Base-by-base conservation (phyloP, 2,329 filamentous ascomycete genomes). In the Aspergillus chevalieri region DNA sequence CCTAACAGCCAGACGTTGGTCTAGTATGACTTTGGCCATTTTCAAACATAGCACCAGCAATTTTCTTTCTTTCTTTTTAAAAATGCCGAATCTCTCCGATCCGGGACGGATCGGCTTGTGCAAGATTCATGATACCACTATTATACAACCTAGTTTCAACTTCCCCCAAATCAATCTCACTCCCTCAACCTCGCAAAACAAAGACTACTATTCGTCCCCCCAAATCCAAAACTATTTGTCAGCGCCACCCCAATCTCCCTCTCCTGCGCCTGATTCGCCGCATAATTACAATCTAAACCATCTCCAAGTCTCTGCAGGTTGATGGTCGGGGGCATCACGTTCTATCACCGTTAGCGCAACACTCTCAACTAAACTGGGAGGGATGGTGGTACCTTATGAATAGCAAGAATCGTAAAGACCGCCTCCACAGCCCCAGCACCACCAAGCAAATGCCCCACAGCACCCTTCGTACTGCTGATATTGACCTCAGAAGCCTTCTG, bases 211-310 rank as follows among this genome's bases (percentile, higher is more conserved):
- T 98, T 98, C 1, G 92, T 97, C 14, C 93, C 93, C 9, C 93
- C 93, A 73, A 98, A 98, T 0, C 93, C 93, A 72, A 98, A 98
- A 66, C 92, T 97, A 64, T 98, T 98, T 3, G 89, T 93, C 50
- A 98, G 61, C 4, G 87, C 88, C 19, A 92, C 85, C 50, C 82
- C 74, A 9, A 97, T 81, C 2, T 76, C 65, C 56, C 82, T 84
- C 47, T 86, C 69, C 68, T 96, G 91, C 0, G 89, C 78, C 43
- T 75, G 64, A 3, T 83, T 76, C 0, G 90, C 82, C 3, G 95
- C 84, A 67, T 96, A 92, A 65, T 97, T 96, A 73, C 92, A 95
- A 55, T 83, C 74, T 47, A 88, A 86, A 3, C 83, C 78, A 49
- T 75, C 76, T 41, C 85, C 81, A 5, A 84, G 78, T 6, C 80